Percentiles rank a stretch among this genome's conserved stretches.
phyloP scores from a whole-genome alignment of 1,284 basidiomycete genomes.

The Rhodotorula sp. region DNA sequence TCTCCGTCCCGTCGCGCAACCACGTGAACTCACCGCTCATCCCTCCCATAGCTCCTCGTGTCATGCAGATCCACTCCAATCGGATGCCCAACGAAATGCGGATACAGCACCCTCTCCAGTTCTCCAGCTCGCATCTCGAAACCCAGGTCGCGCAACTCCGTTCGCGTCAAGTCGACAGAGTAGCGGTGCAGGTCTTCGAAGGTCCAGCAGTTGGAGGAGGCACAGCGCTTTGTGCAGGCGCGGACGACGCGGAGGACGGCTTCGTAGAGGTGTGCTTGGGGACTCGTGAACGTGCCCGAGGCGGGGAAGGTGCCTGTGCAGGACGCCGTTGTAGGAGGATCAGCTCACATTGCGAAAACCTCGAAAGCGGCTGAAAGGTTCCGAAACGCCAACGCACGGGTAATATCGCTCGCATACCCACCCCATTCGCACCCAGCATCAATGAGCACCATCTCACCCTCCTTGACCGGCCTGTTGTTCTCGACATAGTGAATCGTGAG shows the following conservation, averaged over 20 bases:
- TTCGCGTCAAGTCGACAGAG: slow-evolving; percentile 66
- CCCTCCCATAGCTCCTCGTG: slow-evolving; percentile 50
- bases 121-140: slow-evolving; percentile 65
- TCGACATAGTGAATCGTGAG: slow-evolving; percentile 88
- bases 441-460: slow-evolving; percentile 76
- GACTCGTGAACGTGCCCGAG: slow-evolving; percentile 69
- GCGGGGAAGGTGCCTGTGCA: slow-evolving; percentile 73
- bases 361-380: neutral
- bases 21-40: slow-evolving; percentile 45
- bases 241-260: slow-evolving; percentile 77
- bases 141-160: slow-evolving; percentile 77
- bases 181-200: slow-evolving; percentile 76
- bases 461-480: slow-evolving; percentile 72
- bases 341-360: neutral
- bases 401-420: slow-evolving; percentile 95
- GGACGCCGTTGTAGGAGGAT: neutral
- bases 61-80: slow-evolving; percentile 56
- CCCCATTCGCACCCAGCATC: slow-evolving; percentile 65
- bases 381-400: slow-evolving; percentile 50
- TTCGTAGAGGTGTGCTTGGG: slow-evolving; percentile 84
- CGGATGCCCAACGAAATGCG: slow-evolving; percentile 81
- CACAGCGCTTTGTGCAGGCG: slow-evolving; percentile 61
- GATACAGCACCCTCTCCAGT: slow-evolving; percentile 74
- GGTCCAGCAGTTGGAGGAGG: slow-evolving; percentile 57
- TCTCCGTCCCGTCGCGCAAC: too few relatives aligned